Conservation (phyloP, 2,329 filamentous ascomycete species). For the Alternaria angustiovoidea region DNA sequence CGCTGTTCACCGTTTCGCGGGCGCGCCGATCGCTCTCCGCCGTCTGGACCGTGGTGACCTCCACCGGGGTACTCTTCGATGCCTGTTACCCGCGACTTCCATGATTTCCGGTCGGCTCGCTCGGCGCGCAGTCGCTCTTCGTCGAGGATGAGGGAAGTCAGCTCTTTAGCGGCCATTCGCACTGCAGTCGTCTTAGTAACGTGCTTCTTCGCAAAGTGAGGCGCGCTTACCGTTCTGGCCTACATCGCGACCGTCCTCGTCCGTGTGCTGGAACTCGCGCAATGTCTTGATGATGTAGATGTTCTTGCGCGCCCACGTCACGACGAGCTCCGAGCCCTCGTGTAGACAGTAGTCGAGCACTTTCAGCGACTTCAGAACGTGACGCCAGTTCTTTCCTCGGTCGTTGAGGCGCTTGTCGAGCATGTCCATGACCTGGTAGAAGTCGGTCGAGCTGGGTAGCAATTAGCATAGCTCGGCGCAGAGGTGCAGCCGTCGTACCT, state of each 20-base stretch:
- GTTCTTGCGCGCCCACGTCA: conserved; percentile 98
- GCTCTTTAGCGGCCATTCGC: conserved; percentile 92
- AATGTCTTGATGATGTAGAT: conserved; percentile 99
- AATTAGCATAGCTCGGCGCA: conserved; percentile 35
- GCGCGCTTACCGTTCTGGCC: conserved; percentile 84
- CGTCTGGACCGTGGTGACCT: conserved; percentile 39
- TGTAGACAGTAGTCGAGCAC: conserved; percentile 98
- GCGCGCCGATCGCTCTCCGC: conserved; percentile 50
- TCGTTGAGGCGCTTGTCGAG: conserved; percentile 98
- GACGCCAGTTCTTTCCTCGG: conserved; percentile 99
- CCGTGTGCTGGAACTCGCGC: conserved; percentile 94
- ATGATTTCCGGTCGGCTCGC: conserved; percentile 87
- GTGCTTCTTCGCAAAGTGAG: neutral
- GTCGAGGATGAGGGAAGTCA: conserved; percentile 89
- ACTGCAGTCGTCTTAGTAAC: conserved; percentile 63
- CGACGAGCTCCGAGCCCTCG: conserved; percentile 93
- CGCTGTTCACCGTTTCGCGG: conserved; percentile 50
- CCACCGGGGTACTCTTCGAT: conserved; percentile 77
- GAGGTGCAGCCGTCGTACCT: conserved; percentile 68
- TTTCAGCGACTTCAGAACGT: conserved; percentile 96
- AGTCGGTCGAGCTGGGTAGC: conserved; percentile 80
- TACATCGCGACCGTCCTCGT: conserved; percentile 94
- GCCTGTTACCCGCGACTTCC: conserved; percentile 95
- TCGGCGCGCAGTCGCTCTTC: conserved; percentile 92
- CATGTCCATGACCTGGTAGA: conserved; percentile 99